Base-by-base conservation (phyloP, 2,329 filamentous ascomycete species). In the Xylariaceae sp. region DNA sequence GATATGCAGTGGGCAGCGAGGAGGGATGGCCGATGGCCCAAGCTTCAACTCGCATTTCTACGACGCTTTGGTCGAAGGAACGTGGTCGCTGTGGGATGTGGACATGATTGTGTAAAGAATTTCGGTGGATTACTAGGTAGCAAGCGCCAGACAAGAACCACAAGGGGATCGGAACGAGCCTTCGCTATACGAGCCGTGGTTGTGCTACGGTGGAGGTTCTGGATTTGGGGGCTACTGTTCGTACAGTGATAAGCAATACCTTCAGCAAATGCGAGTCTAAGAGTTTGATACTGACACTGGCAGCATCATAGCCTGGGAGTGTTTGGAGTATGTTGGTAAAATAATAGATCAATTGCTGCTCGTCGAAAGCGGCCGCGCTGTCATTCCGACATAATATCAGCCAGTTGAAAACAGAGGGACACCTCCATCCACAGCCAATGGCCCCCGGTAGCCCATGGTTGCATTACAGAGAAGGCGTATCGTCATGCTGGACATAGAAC, bases 341-440 rank as follows among this genome's bases (percentile, higher is more conserved):
- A 69, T 61, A 64, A 59, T 71, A 55, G 66, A 70, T 61, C 67
- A 73, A 59, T 16, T 45, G 44, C 50, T 68, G 33, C 67, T 70
- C 60, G 62, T 67, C n/a, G n/a, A n/a, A n/a, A n/a, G n/a, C n/a
- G n/a, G n/a, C n/a, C n/a, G n/a, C n/a, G n/a, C n/a, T n/a, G n/a
- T n/a, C n/a, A n/a, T n/a, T n/a, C n/a, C n/a, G n/a, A n/a, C n/a
- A n/a, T n/a, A n/a, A n/a, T n/a, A n/a, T n/a, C n/a, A n/a, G n/a
- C n/a, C n/a, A n/a, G n/a, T n/a, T n/a, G n/a, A n/a, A n/a, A n/a
- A n/a, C n/a, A n/a, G n/a, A n/a, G n/a, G n/a, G n/a, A n/a, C n/a
- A n/a, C n/a, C n/a, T n/a, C n/a, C n/a, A n/a, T n/a, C n/a, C n/a
- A n/a, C n/a, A n/a, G n/a, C n/a, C n/a, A n/a, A n/a, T n/a, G n/a